Conservation (phyloP, 179 eudicot species). For the Amaranthus tricolor region DNA sequence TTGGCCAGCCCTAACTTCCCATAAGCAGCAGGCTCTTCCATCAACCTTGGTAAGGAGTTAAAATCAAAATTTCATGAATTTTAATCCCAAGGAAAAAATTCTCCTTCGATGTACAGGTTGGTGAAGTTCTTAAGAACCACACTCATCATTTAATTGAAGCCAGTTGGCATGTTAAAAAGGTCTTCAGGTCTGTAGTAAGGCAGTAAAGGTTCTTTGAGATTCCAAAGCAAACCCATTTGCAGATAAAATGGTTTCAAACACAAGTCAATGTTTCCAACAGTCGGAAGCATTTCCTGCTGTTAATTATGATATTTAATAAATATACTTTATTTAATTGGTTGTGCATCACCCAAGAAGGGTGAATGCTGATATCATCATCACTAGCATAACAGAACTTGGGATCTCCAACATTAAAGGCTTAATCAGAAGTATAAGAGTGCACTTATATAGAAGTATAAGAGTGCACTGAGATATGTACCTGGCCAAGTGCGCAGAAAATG, state of each 20-base stretch:
- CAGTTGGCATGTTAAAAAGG: neutral
- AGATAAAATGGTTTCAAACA: neutral
- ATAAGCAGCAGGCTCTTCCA: slow-evolving; percentile 98
- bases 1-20: slow-evolving; percentile 95
- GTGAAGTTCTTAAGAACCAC: neutral
- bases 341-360: neutral
- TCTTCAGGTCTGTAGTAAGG: neutral
- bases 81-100: neutral
- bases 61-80: neutral
- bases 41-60: slow-evolving; percentile 52
- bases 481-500: slow-evolving; percentile 96
- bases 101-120: neutral
- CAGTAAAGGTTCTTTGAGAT: neutral
- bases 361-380: neutral
- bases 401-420: neutral
- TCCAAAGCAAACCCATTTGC: neutral
- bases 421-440: neutral
- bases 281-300: neutral
- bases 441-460: neutral
- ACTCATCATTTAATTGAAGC: neutral
- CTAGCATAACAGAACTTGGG: neutral
- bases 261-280: neutral
- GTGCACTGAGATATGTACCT: slow-evolving; percentile 45
- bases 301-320: neutral
- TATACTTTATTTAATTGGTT: neutral